These are phyloP conservation scores for Globisporangium viniferum DNA, from an alignment of 352 stramenopile genomes.

Conservation along the genomic window DNA sequence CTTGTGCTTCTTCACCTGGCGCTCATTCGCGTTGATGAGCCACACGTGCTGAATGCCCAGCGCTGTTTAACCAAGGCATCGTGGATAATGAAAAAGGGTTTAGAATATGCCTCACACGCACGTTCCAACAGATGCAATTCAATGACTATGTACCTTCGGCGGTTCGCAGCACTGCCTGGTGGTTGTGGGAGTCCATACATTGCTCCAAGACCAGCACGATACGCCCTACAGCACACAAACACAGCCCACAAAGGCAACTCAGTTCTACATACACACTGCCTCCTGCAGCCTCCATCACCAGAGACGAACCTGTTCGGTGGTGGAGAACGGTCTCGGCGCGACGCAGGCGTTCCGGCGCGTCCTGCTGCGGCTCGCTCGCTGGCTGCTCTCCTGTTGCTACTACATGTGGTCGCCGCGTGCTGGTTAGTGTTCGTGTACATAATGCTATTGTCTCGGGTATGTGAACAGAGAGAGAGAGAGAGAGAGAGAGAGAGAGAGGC, in stretches of 20 bases:
- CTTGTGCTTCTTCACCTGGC: conserved; percentile 68
- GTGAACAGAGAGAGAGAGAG: background rate
- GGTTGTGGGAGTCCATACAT: conserved; percentile 82
- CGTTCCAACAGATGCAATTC: background rate
- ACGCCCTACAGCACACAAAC: conserved; percentile 24
- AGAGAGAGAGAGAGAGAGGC: background rate
- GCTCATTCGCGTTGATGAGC: conserved; percentile 62
- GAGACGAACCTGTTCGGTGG: conserved; percentile 40
- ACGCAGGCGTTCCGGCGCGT: conserved; percentile 56
- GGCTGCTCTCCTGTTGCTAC: background rate
- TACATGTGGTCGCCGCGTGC: background rate
- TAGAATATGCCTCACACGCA: background rate
- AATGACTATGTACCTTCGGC: conserved; percentile 58
- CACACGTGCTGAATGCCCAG: conserved; percentile 93
- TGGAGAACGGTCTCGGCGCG: conserved; percentile 65
- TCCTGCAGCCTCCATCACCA: background rate
- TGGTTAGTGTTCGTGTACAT: background rate
- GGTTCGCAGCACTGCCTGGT: conserved; percentile 90
- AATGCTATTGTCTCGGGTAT: background rate
- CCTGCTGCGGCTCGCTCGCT: background rate
- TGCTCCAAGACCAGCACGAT: conserved; percentile 79
- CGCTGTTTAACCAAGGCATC: conserved; percentile 23
- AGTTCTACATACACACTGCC: background rate
- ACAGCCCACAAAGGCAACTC: background rate
- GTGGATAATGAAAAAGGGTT: conserved; percentile 19